Conservation (phyloP, 108 stramenopile genomes). For the Cylindrotheca closterium region DNA sequence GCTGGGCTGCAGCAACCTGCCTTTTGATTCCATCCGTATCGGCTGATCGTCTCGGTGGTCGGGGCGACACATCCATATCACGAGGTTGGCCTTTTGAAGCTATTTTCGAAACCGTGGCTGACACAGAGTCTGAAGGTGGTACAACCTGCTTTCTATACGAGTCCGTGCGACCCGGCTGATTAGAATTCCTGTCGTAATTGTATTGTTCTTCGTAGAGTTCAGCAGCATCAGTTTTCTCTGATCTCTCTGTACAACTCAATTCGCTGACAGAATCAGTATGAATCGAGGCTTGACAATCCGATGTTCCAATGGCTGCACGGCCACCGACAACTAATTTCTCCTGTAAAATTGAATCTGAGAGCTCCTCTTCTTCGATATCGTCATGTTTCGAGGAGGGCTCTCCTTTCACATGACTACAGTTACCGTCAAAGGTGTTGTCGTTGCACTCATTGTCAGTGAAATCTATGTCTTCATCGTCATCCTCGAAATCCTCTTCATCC, state of each 20-base stretch:
- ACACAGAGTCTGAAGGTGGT: neutral
- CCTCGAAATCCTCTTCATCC: conserved; percentile 3
- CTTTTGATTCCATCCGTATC: neutral
- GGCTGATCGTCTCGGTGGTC: conserved; percentile 13
- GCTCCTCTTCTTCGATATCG: conserved; percentile 1
- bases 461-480: conserved; percentile 1
- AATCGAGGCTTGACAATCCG: no score
- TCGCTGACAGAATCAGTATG: conserved; percentile 17
- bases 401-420: neutral
- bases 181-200: neutral
- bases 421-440: neutral
- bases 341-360: neutral
- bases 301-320: no score
- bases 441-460: neutral
- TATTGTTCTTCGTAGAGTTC: neutral
- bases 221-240: neutral
- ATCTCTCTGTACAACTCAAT: conserved; percentile 12
- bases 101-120: neutral
- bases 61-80: conserved; percentile 15
- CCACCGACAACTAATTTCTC: neutral
- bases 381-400: neutral
- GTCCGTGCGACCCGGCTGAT: neutral
- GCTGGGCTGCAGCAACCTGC: neutral
- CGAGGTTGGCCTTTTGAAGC: neutral
- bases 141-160: neutral